phyloP scores from a whole-genome alignment of 139 green algal species.

The Parachlorella kessleri region DNA sequence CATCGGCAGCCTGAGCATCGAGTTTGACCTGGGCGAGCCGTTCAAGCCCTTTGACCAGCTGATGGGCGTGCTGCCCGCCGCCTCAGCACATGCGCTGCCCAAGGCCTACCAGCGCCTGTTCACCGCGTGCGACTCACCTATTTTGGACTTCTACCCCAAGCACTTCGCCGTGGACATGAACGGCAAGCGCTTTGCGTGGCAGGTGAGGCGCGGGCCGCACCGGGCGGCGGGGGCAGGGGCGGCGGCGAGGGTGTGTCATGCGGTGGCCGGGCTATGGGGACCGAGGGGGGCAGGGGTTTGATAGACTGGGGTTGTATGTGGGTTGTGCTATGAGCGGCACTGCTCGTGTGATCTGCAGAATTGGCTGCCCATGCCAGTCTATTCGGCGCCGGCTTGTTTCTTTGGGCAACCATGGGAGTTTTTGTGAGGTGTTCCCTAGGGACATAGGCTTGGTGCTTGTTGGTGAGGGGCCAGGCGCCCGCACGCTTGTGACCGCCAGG shows the following conservation, averaged over 20 bases:
- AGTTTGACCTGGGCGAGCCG: conserved; percentile 81
- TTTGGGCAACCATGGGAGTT: too few species aligned
- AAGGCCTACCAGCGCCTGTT: conserved; percentile 77
- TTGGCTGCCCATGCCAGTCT: too few species aligned
- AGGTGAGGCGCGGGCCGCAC: conserved; percentile 28
- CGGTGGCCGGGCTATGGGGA: too few species aligned
- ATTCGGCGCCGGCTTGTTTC: too few species aligned
- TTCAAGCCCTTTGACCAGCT: conserved; percentile 99
- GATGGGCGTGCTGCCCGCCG: conserved; percentile 96
- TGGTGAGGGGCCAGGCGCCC: too few species aligned
- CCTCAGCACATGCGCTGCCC: conserved; percentile 85
- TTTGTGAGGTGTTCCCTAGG: too few species aligned
- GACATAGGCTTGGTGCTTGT: too few species aligned
- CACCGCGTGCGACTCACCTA: conserved; percentile 77
- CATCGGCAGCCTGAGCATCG: conserved; percentile 65
- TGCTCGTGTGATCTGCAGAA: too few species aligned
- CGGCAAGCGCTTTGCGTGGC: conserved; percentile 97
- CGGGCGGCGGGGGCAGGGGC: neutral
- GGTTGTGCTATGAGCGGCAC: too few species aligned
- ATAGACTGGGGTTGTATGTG: too few species aligned
- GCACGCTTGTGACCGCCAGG: too few species aligned
- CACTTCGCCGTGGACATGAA: conserved; percentile 98
- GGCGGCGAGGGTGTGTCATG: neutral
- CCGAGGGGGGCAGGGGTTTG: too few species aligned
- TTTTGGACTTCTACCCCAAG: conserved; percentile 97